Conservation (phyloP, 257 asterid species). For the Fraxinus quadrangulata region DNA sequence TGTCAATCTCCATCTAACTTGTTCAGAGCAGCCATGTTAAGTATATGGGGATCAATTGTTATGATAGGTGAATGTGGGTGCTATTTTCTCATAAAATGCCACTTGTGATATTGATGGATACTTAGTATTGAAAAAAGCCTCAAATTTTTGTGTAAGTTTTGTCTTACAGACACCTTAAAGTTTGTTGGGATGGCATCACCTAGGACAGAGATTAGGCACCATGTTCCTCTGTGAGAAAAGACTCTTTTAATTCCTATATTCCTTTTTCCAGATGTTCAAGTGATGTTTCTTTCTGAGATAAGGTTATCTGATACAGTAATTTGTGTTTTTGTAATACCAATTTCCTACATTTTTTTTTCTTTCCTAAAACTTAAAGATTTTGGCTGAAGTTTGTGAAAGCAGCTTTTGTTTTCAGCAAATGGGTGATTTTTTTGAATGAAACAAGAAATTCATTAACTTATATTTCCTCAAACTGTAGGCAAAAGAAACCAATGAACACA, state of each 20-base stretch:
- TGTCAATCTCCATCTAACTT: not conserved
- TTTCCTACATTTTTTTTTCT: not conserved
- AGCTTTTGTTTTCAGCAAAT: not conserved
- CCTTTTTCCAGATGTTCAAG: not conserved
- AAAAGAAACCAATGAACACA: too few relatives aligned
- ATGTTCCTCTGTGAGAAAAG: not conserved
- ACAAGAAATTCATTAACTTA: too few relatives aligned
- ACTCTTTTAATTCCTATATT: not conserved
- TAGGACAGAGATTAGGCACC: not conserved
- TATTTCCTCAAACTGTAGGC: too few relatives aligned
- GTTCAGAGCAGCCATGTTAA: not conserved
- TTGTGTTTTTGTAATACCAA: not conserved
- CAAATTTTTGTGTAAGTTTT: not conserved
- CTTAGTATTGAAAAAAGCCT: not conserved
- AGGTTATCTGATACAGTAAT: not conserved
- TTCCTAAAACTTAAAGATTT: not conserved
- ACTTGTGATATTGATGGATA: constrained; percentile 7
- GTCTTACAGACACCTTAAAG: not conserved
- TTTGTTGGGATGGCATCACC: not conserved
- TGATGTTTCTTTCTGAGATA: not conserved
- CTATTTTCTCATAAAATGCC: constrained; percentile 10
- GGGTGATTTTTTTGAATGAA: too few relatives aligned
- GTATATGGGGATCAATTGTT: constrained; percentile 1
- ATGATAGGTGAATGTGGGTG: constrained; percentile 4
- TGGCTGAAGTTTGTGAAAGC: not conserved